Percentiles rank a stretch among this genome's conserved stretches.
Evolutionary conservation across 1,139 yeast species (phyloP).

Genomic region (Blastobotrys persicus): DNA sequence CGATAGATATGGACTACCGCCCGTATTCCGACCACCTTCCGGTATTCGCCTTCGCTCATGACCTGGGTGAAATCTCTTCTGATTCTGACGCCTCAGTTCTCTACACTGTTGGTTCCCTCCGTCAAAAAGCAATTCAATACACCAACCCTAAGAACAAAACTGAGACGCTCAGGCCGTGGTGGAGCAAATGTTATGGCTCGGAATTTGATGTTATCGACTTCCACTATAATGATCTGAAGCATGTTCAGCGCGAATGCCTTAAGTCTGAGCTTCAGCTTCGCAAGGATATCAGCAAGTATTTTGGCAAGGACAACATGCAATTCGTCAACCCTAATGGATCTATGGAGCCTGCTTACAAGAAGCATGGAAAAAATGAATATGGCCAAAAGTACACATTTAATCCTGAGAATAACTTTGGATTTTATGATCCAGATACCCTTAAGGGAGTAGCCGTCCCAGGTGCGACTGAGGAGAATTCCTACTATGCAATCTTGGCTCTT

Average conservation of each 20-base stretch:
- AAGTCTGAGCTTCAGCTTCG: conserved; percentile 3
- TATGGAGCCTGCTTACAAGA: neutral
- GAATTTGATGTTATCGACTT: conserved; percentile 2
- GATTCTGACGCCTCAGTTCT: too few relatives aligned
- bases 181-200: conserved; percentile 11
- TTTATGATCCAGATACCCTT: conserved; percentile 1
- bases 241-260: neutral
- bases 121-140: too few relatives aligned
- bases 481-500: conserved; percentile 12
- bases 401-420: conserved; percentile 9
- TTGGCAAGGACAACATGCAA: conserved; percentile 1
- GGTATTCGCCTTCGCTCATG: too few relatives aligned
- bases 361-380: conserved; percentile 4
- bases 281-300: conserved; percentile 11
- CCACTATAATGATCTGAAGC: conserved; percentile 11
- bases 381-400: conserved; percentile 4
- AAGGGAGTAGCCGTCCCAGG: conserved; percentile 9
- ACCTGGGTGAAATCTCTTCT: too few relatives aligned
- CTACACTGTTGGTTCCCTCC: too few relatives aligned
- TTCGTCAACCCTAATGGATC: neutral
- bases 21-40: conserved; percentile 2
- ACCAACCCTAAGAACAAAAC: too few relatives aligned
- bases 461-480: conserved; percentile 9
- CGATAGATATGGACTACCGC: conserved; percentile 10
- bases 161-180: too few relatives aligned